Evolutionary conservation across 139 green algal genomes (phyloP), one percentile per base, ranked within the genome.

Genomic region (Chlorella sp.): DNA sequence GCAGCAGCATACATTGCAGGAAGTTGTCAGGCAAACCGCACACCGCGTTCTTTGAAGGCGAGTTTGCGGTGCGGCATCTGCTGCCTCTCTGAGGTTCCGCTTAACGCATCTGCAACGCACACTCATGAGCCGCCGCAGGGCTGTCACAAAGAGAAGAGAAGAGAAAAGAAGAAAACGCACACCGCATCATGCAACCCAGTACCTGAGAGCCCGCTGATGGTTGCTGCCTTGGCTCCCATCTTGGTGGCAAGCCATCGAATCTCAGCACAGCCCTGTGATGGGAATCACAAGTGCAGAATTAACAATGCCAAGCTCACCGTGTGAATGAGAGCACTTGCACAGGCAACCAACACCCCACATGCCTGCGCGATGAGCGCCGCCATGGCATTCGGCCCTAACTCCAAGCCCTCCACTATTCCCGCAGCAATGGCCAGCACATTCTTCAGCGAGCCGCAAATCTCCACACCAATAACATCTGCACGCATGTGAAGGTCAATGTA

Each of bases 371-470:
- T 94, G 26, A 99, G 93, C 19, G 97, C 98, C 3, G 98, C 98
- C 92, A 99, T 96, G 14, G 98, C 97, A 91, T 99, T 99, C 92
- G 98, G 94, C 21, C 98, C 98, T 77, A 99, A 95, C 69, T 97
- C 96, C 88, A 99, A 92, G 5, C 98, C 98, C 86, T 99, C 96
- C 68, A 99, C 97, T 76, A 99, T 99, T 71, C 98, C 98, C 19
- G 98, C 98, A 4, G 97, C 98, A 85, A 99, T 99, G 30, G 98
- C 98, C 75, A 99, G 93, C 91, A 99, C 98, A 89, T 99, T 99
- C 89, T 99, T 99, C 34, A 99, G 94, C 37, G 98, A 98, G 34
- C 98, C 98, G 82, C 97, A 99, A 73, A 99, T 96, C 94, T 99
- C 98, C 24, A 99, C 97, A 30, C 98, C 98, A 11, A 96, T 94